These are phyloP conservation scores for Hymenochaete sp. DNA, from an alignment of 1,284 basidiomycete species.

Conservation along the genomic window DNA sequence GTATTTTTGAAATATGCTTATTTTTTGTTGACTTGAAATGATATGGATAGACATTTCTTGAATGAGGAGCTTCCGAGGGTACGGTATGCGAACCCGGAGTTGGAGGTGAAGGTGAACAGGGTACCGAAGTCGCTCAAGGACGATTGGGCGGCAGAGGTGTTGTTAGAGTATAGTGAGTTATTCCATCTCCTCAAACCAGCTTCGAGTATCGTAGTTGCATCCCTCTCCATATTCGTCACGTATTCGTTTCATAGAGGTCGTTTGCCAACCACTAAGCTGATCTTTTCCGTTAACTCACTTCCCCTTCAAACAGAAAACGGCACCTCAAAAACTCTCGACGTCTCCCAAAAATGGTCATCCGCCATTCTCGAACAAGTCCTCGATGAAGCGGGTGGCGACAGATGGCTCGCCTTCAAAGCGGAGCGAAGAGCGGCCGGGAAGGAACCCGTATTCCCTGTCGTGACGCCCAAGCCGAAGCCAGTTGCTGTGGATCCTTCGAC, in stretches of 20 bases:
- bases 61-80: constrained; percentile 68
- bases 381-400: constrained; percentile 49
- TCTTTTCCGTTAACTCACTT: background rate
- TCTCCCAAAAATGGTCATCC: constrained; percentile 60
- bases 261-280: background rate
- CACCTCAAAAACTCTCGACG: constrained; percentile 36
- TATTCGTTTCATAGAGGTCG: constrained; percentile 2
- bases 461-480: no score
- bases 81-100: constrained; percentile 58
- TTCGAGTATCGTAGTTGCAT: background rate
- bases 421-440: constrained; percentile 37
- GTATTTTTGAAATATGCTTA: background rate
- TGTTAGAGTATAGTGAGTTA: constrained; percentile 50
- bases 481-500: no score
- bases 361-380: constrained; percentile 59
- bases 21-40: background rate
- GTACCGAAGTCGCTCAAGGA: constrained; percentile 34
- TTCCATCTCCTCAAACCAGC: background rate
- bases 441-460: constrained; percentile 36
- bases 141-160: constrained; percentile 44
- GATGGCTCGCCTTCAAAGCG: constrained; percentile 51
- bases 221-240: no score
- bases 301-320: constrained; percentile 41
- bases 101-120: constrained; percentile 50
- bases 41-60: constrained; percentile 69